A percentile compares a stretch with the other conserved stretches of the same genome.
phyloP scores from a whole-genome alignment of 805 yeast genomes.

The Starmerella vaccinii region DNA sequence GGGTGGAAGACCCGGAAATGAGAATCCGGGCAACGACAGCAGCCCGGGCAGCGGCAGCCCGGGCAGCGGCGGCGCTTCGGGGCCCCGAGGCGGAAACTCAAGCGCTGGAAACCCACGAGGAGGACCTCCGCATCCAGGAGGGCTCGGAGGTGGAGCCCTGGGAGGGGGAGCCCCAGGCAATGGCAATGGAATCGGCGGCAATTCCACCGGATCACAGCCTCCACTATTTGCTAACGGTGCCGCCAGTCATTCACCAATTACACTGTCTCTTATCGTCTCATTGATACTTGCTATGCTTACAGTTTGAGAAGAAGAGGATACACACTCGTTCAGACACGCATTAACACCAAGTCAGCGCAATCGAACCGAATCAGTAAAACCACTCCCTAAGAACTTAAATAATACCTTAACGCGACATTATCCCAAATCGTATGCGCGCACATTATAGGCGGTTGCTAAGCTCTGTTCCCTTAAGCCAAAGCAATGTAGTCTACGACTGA shows the following conservation, averaged over 20 bases:
- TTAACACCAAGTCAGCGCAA: no score
- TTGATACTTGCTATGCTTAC: not conserved
- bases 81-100: not conserved
- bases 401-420: no score
- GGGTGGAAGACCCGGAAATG: not conserved
- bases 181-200: not conserved
- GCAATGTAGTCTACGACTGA: conserved; percentile 42
- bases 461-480: conserved; percentile 27
- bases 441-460: no score
- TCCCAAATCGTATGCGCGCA: no score
- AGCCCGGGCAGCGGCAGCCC: no score
- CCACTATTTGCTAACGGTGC: not conserved
- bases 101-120: not conserved
- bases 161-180: no score
- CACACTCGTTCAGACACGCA: no score
- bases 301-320: no score
- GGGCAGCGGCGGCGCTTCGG: no score
- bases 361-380: no score
- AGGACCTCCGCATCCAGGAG: not conserved
- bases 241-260: not conserved
- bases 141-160: not conserved
- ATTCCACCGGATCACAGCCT: not conserved
- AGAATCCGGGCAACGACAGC: not conserved
- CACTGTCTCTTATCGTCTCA: not conserved
- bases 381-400: no score